Evolutionary conservation across 139 green algal species (phyloP), one percentile per base, ranked within the genome.

Genomic region (Tetratostichococcus sp.): DNA sequence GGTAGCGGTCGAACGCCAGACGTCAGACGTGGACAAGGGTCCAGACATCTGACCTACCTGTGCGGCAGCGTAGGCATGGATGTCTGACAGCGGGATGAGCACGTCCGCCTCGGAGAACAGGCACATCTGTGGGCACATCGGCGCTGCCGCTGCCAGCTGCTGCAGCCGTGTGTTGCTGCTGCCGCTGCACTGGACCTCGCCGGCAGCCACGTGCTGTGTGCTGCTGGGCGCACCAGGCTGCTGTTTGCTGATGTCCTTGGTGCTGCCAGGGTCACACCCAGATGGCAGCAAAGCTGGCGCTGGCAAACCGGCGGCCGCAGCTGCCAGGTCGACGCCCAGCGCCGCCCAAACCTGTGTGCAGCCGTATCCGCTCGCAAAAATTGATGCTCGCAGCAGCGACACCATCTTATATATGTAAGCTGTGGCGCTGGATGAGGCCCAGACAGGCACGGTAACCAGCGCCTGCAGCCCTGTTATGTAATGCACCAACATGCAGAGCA

Each of bases 111-210:
- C 71, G 21, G 81, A 87, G 72, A 90, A 91, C 14, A 93, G 58
- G 77, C 90, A 93, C 16, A 93, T 77, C 79, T 93, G 89, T 6
- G 84, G 85, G 33, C 82, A 86, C 0, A 69, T 35, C 21, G 87
- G 87, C 28, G 85, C 82, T 21, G 73, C 59, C n/a, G 50, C 50
- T 17, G 50, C 50, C 50, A 62, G 19, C 50, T 2, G 14, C 14
- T 8, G 2, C 50, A 62, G 50, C 50, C 19, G 50, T 6, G 39
- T 11, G 11, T 50, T 23, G 50, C 50, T 62, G 50, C 19, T 62
- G 50, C 19, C 19, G 19, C 50, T n/a, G 50, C 50, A 8, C 14
- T 26, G 2, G 50, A 8, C 19, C 11, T 26, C 26, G 50, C 50
- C 17, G 50, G 39, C 39, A 21, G 39, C 39, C 39, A 11, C 39